phyloP scores from a whole-genome alignment of 257 asterid genomes.

The Capsicum rhomboideum region DNA sequence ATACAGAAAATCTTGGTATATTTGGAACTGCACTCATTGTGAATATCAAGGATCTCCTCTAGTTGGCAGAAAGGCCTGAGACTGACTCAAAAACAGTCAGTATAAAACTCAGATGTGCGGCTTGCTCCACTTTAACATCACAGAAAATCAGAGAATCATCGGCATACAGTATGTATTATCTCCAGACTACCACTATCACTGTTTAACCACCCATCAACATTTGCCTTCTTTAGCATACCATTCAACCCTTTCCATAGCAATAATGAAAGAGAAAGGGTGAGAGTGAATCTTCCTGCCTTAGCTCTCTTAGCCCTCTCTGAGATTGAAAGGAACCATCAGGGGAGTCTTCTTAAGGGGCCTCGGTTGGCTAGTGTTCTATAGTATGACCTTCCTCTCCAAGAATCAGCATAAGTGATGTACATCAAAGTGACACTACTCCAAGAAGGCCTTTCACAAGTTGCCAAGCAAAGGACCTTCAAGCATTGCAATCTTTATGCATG shows the following conservation, averaged over 20 bases:
- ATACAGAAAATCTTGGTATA: too few species aligned
- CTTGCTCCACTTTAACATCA: neutral
- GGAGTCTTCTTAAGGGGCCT: neutral
- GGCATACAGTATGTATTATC: neutral
- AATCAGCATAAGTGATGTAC: neutral
- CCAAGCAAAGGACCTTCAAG: too few species aligned
- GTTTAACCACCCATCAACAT: neutral
- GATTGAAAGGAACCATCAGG: neutral
- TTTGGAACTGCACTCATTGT: neutral
- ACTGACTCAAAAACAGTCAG: neutral
- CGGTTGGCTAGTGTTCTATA: neutral
- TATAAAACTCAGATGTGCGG: neutral
- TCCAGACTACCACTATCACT: neutral
- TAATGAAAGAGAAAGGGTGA: neutral
- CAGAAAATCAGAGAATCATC: neutral
- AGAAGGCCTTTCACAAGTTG: too few species aligned
- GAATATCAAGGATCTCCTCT: neutral
- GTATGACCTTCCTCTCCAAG: neutral
- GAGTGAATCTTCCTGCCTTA: neutral
- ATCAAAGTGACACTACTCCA: too few species aligned
- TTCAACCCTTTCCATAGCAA: neutral
- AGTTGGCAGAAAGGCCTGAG: neutral
- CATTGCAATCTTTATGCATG: too few species aligned
- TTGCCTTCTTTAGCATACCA: neutral
- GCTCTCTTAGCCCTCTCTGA: neutral